phyloP scores from a whole-genome alignment of 805 yeast species.

The Cyberlindnera suaveolens region DNA sequence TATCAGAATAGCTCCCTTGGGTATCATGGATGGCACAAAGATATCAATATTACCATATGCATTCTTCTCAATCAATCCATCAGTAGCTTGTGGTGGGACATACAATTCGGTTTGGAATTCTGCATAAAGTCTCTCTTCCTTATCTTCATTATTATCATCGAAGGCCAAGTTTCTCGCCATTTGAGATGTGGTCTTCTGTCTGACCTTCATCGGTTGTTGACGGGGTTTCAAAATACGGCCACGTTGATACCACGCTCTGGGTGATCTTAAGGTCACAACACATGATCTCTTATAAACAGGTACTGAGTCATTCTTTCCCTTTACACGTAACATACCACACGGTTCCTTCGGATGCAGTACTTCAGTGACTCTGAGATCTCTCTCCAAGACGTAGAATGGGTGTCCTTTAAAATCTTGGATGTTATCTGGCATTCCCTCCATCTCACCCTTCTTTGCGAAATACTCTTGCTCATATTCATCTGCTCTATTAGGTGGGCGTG shows the following conservation, averaged over 20 bases:
- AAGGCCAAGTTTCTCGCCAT: slow-evolving; percentile 12
- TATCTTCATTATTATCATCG: slow-evolving; percentile 30
- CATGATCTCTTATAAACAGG: slow-evolving; percentile 65
- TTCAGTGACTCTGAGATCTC: slow-evolving; percentile 68
- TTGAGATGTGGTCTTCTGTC: slow-evolving; percentile 25
- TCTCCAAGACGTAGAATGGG: slow-evolving; percentile 77
- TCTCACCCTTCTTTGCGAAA: slow-evolving; percentile 51
- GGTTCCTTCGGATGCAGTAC: slow-evolving; percentile 59
- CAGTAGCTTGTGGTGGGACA: slow-evolving; percentile 48
- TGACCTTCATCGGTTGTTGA: slow-evolving; percentile 52
- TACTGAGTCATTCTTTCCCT: slow-evolving; percentile 35
- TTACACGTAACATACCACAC: slow-evolving; percentile 66
- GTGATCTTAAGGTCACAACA: slow-evolving; percentile 59
- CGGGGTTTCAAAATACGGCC: slow-evolving; percentile 77
- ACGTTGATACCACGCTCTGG: slow-evolving; percentile 79
- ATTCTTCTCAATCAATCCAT: slow-evolving; percentile 66
- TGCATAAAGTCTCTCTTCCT: slow-evolving; percentile 64
- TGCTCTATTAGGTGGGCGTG: slow-evolving; percentile 14
- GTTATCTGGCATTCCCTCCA: slow-evolving; percentile 85
- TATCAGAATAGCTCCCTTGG: slow-evolving; percentile 66
- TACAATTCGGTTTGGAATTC: slow-evolving; percentile 71
- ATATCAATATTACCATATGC: slow-evolving; percentile 81
- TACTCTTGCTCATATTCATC: slow-evolving; percentile 52
- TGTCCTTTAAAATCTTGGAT: slow-evolving; percentile 80
- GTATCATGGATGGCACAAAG: slow-evolving; percentile 75